Evolutionary conservation across 257 asterid genomes (phyloP).

Genomic region (Verbascum thapsus): DNA sequence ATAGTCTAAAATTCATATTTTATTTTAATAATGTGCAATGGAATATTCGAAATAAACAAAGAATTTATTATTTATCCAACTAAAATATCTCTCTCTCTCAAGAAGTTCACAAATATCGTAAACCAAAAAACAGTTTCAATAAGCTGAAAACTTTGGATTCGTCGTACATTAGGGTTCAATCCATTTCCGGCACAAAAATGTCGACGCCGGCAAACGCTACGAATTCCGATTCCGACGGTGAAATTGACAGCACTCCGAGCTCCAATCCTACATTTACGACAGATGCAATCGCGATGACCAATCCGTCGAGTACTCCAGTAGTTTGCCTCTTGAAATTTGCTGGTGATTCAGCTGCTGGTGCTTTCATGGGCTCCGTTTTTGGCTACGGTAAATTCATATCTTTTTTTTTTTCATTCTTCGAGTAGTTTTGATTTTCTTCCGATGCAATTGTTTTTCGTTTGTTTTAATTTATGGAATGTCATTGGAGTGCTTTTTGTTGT

Average conservation of each 20-base stretch:
- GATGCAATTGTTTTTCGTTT: neutral
- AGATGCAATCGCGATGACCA: constrained; percentile 41
- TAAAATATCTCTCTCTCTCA: no score
- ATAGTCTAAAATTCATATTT: no score
- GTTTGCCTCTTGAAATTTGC: constrained; percentile 71
- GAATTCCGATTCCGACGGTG: constrained; percentile 60
- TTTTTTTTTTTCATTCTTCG: neutral
- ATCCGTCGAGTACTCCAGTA: constrained; percentile 56
- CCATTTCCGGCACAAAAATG: constrained; percentile 39
- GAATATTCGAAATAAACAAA: no score
- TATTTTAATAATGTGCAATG: no score
- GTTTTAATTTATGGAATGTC: no score
- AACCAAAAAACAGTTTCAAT: no score
- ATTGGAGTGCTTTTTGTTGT: no score
- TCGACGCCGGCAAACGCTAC: constrained; percentile 52
- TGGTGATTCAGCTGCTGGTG: constrained; percentile 78
- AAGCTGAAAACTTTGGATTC: no score
- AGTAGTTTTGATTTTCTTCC: no score
- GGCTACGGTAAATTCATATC: constrained; percentile 53
- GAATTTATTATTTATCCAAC: no score
- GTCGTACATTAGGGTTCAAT: constrained; percentile 44
- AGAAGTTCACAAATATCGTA: no score
- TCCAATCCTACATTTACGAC: constrained; percentile 35
- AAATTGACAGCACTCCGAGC: constrained; percentile 37
- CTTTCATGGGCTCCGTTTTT: constrained; percentile 76